Base-by-base conservation (phyloP, 768 basidiomycete species). In the Mycena maculata region DNA sequence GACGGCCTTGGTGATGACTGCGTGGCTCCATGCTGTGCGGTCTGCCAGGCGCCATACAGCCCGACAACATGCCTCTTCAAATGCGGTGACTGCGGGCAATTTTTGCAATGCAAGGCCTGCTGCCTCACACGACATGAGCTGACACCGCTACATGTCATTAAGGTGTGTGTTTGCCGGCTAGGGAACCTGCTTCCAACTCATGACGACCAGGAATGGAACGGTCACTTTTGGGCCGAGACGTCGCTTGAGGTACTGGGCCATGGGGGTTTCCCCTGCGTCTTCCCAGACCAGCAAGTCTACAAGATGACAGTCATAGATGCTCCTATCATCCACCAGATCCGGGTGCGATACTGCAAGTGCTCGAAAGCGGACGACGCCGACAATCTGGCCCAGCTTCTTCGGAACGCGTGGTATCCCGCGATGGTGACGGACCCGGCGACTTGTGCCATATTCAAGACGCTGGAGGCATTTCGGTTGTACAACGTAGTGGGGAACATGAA, bases 131-230 rank as follows among this genome's bases (percentile, higher is more conserved):
- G 36, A 3, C 65, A 67, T 18, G 11, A 15, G 13, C 30, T 12
- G 16, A 31, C 27, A 4, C 65, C 65, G 28, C 41, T 61, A 16
- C 65, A 67, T 18, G 41, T 53, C 1, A 42, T 66, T 3, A 15
- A 54, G 42, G 58, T 60, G 15, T 8, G 56, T 63, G 20, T 16
- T 11, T 18, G 16, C 11, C n/a, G 23, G n/a, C n/a, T n/a, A n/a
- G n/a, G n/a, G n/a, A n/a, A n/a, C n/a, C n/a, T n/a, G n/a, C n/a
- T n/a, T n/a, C n/a, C n/a, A n/a, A n/a, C n/a, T n/a, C n/a, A n/a
- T n/a, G n/a, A 38, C 16, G 8, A 42, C 8, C 41, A 71, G 71
- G 50, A 61, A 53, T 71, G 71, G 68, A 66, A 38, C 22, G 60
- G 68, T 3, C 10, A 20, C 2, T 69, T 62, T 22, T 71, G 71